phyloP scores from a whole-genome alignment of 1,284 basidiomycete genomes.

The Meira miltonrushii region DNA sequence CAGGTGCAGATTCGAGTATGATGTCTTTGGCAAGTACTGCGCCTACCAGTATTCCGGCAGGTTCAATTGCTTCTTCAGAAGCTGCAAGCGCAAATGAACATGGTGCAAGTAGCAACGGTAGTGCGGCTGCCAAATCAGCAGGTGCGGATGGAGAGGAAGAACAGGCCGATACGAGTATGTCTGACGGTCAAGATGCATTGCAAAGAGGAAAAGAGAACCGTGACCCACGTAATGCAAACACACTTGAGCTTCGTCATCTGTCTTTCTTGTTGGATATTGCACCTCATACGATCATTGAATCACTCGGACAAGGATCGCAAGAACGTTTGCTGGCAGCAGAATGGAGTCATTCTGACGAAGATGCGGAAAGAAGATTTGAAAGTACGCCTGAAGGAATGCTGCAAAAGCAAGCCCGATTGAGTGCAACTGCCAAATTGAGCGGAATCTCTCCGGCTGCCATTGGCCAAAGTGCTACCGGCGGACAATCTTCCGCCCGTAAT shows the following conservation, averaged over 20 bases:
- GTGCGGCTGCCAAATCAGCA: no score
- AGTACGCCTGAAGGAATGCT: conserved; percentile 17
- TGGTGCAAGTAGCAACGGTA: neutral
- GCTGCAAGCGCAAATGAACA: conserved; percentile 15
- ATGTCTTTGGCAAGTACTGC: conserved; percentile 40
- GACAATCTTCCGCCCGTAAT: conserved; percentile 17
- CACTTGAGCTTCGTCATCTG: conserved; percentile 31
- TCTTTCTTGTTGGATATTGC: conserved; percentile 40
- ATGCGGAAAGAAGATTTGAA: conserved; percentile 11
- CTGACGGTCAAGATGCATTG: neutral
- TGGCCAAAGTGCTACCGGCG: conserved; percentile 9
- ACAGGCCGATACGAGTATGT: neutral
- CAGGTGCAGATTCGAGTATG: conserved; percentile 28
- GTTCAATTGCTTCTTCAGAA: conserved; percentile 23
- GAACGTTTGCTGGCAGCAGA: conserved; percentile 45
- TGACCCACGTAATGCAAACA: neutral
- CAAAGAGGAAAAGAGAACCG: neutral
- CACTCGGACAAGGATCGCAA: conserved; percentile 43
- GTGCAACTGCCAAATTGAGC: conserved; percentile 35
- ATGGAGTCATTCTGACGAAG: conserved; percentile 19
- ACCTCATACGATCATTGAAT: conserved; percentile 46
- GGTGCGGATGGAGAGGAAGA: neutral
- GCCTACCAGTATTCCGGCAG: conserved; percentile 27
- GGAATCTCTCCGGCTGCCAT: neutral
- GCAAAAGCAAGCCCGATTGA: conserved; percentile 17